Base-by-base conservation (phyloP, 768 basidiomycete species). In the Lactarius quietus region DNA sequence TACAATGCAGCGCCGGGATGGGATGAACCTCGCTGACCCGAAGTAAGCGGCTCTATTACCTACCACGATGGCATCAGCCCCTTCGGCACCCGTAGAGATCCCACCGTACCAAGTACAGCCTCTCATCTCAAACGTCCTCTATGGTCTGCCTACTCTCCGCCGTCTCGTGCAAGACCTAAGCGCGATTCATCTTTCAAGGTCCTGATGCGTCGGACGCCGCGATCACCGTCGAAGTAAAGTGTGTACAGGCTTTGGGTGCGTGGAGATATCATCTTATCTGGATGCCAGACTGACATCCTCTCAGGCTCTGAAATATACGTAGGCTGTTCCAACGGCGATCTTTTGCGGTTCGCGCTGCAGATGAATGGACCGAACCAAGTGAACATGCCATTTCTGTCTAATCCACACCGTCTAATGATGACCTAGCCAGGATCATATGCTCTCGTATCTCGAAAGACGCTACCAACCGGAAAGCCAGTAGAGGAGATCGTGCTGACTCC, bases 221-320 rank as follows among this genome's bases (percentile, higher is more conserved):
- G 45, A 14, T 48, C 17, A 23, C 10, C 45, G 45, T 45, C 45
- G 66, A 69, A 31, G 70, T 73, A 14, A 71, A 68, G 12, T 73
- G 73, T 62, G 75, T 71, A 1, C 74, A 75, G 55, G 74, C 73
- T 9, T 62, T 73, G 18, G 73, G 73, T 73, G 52, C 5, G 70
- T n/a, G 48, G n/a, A 5, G 9, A 15, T n/a, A 23, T 45, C 35
- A 33, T 48, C 43, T 60, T 52, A n/a, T 64, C 45, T 26, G 18
- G 41, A 15, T 62, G 45, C 59, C 65, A 53, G n/a, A 48, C 45
- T 48, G 6, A 26, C 12, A 5, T 26, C 10, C 10, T 48, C 43
- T 20, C 59, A 92, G 92, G 88, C 36, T 86, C 87, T 48, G 94
- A 97, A 71, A 83, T 96, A 29, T 95, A 94, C 69, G 83, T 92